Conservation (phyloP, 2,329 filamentous ascomycete genomes). For the Ophiosphaerella korrae region DNA sequence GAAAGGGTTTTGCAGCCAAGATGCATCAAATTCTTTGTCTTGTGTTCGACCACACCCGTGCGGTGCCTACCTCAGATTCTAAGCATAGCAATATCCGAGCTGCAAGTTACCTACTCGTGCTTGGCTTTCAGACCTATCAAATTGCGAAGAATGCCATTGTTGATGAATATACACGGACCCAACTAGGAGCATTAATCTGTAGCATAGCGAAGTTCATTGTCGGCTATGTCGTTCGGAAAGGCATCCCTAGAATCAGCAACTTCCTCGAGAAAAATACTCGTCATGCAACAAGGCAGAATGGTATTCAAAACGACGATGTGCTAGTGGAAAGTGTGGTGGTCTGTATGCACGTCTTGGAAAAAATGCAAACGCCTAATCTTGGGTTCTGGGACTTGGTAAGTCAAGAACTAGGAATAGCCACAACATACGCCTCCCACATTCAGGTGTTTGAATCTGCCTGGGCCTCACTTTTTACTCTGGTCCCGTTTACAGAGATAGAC, state of each 20-base stretch:
- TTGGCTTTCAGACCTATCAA: constrained; percentile 35
- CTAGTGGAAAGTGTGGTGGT: constrained; percentile 56
- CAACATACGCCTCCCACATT: constrained; percentile 30
- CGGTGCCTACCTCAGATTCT: background rate
- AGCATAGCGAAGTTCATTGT: constrained; percentile 46
- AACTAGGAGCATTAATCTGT: constrained; percentile 40
- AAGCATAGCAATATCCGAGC: constrained; percentile 12
- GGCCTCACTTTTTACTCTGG: constrained; percentile 56
- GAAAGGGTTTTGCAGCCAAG: constrained; percentile 52
- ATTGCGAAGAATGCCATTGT: constrained; percentile 38
- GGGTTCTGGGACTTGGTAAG: constrained; percentile 54
- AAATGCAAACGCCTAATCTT: constrained; percentile 30
- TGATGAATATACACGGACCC: constrained; percentile 9
- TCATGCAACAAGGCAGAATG: constrained; percentile 51
- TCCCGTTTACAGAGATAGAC: constrained; percentile 62
- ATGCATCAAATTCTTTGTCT: constrained; percentile 46
- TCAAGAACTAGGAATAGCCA: constrained; percentile 31
- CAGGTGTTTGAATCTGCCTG: constrained; percentile 45
- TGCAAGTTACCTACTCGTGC: constrained; percentile 37
- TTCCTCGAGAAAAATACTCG: constrained; percentile 55
- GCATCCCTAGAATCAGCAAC: constrained; percentile 45
- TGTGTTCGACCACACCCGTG: constrained; percentile 13
- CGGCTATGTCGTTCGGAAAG: constrained; percentile 36
- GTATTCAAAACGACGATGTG: constrained; percentile 53
- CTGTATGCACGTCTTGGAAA: constrained; percentile 50